Percentiles rank a stretch among this genome's conserved stretches.
phyloP scores from a whole-genome alignment of 2,329 filamentous ascomycete species.

The Monilinia aucupariae region DNA sequence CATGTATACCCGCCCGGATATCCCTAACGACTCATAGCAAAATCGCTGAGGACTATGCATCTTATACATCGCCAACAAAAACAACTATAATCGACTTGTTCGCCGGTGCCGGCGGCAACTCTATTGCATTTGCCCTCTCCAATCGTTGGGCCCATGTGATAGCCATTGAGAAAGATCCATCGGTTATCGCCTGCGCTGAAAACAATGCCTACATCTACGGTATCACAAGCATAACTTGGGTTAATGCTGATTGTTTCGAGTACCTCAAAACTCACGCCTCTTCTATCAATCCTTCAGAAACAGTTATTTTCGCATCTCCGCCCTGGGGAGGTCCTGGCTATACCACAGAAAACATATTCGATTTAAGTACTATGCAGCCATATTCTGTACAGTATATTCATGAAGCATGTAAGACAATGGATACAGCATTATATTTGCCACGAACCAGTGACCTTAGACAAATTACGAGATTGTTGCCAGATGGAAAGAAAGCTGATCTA shows the following conservation, averaged over 20 bases:
- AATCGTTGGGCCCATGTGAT: constrained; percentile 78
- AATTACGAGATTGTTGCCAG: constrained; percentile 54
- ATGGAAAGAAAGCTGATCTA: constrained; percentile 58
- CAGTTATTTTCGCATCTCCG: constrained; percentile 63
- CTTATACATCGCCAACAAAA: constrained; percentile 33
- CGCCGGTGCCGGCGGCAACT: constrained; percentile 85
- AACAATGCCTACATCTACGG: constrained; percentile 86
- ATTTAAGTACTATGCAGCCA: constrained; percentile 80
- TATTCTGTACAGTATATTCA: constrained; percentile 66
- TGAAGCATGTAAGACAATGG: constrained; percentile 53
- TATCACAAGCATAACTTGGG: constrained; percentile 75
- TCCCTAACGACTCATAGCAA: constrained; percentile 43
- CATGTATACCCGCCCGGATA: not conserved
- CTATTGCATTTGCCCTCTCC: constrained; percentile 85
- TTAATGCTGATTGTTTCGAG: constrained; percentile 77
- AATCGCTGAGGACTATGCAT: constrained; percentile 67
- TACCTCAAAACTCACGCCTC: constrained; percentile 26
- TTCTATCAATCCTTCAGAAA: constrained; percentile 27
- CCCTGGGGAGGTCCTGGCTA: constrained; percentile 71
- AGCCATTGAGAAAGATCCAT: constrained; percentile 77
- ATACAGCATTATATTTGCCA: constrained; percentile 74
- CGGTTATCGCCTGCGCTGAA: constrained; percentile 81
- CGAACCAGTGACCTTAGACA: constrained; percentile 78
- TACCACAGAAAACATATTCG: constrained; percentile 64
- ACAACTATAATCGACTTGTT: constrained; percentile 73